Conservation (phyloP, 371 early-diverging fungal species). For the Syncephalastrum sp. region DNA sequence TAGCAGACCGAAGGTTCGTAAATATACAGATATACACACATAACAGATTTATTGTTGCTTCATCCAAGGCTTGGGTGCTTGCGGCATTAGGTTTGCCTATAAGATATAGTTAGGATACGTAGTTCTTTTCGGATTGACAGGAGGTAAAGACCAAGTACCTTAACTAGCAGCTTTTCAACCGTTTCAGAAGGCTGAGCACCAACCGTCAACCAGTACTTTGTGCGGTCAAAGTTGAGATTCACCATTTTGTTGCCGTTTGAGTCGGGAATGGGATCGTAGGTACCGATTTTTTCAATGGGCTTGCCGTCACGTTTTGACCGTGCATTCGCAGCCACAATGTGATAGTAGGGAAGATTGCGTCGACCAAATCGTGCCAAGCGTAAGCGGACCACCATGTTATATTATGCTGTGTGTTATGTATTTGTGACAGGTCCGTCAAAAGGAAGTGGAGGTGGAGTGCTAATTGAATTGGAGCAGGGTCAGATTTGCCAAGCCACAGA, state of each 20-base stretch:
- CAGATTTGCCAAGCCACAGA: no score
- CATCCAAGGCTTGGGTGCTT: conserved; percentile 60
- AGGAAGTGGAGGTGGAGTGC: no score
- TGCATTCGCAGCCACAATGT: conserved; percentile 89
- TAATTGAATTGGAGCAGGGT: no score
- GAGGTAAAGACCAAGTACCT: conserved; percentile 54
- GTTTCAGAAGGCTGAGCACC: conserved; percentile 93
- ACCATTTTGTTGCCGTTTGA: conserved; percentile 77
- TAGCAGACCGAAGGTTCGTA: no score
- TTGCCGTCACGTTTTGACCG: conserved; percentile 83
- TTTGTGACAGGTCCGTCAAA: no score
- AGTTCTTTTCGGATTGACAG: no score
- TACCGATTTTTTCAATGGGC: conserved; percentile 90
- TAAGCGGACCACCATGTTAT: conserved; percentile 62
- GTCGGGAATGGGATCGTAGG: conserved; percentile 88
- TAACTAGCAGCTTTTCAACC: conserved; percentile 85
- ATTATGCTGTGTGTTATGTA: conserved; percentile 1
- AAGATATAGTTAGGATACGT: neutral
- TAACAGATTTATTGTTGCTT: conserved; percentile 19
- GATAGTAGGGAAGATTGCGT: conserved; percentile 88
- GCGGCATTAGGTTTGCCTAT: conserved; percentile 61
- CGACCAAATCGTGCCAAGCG: conserved; percentile 89
- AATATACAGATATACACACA: no score
- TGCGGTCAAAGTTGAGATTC: conserved; percentile 83
- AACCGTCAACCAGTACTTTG: conserved; percentile 95